These are phyloP conservation scores for Friedmanniomyces simplex DNA, from an alignment of 495 filamentous ascomycete species.

Conservation along the genomic window DNA sequence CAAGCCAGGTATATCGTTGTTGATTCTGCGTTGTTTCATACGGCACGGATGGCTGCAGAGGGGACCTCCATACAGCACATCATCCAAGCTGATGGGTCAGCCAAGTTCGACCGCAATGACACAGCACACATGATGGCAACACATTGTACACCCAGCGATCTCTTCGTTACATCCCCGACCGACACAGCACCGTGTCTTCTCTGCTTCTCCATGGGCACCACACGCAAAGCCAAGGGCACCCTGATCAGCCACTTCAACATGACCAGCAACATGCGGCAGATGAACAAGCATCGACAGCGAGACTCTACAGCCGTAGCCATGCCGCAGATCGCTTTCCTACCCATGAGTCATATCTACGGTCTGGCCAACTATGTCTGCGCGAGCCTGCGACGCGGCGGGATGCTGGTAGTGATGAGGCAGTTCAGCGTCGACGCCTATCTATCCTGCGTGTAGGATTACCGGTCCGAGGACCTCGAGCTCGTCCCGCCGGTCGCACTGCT, in stretches of 20 bases:
- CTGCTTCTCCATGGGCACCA: conserved; percentile 69
- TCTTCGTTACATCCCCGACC: conserved; percentile 7
- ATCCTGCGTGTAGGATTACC: conserved; percentile 55
- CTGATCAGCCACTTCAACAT: conserved; percentile 58
- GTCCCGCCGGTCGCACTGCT: conserved; percentile 60
- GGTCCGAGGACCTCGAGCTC: conserved; percentile 32
- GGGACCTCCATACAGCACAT: background rate
- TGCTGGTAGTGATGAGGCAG: background rate
- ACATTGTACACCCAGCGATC: background rate
- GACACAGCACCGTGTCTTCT: conserved; percentile 31
- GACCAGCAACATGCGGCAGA: background rate
- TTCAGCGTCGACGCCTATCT: conserved; percentile 36
- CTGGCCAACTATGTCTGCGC: conserved; percentile 60
- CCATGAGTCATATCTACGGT: conserved; percentile 58
- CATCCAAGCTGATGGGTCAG: background rate
- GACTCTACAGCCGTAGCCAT: background rate
- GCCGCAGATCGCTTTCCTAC: conserved; percentile 33
- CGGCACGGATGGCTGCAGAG: background rate
- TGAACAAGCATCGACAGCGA: conserved; percentile 7
- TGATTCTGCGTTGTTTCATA: conserved; percentile 16
- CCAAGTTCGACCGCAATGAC: background rate
- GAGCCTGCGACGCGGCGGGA: conserved; percentile 28
- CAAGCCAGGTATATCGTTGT: background rate
- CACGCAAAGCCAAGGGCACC: conserved; percentile 72
- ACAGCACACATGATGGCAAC: background rate